These are phyloP conservation scores for Trichoderma asperelloides DNA, from an alignment of 495 filamentous ascomycete genomes.

Conservation along the genomic window DNA sequence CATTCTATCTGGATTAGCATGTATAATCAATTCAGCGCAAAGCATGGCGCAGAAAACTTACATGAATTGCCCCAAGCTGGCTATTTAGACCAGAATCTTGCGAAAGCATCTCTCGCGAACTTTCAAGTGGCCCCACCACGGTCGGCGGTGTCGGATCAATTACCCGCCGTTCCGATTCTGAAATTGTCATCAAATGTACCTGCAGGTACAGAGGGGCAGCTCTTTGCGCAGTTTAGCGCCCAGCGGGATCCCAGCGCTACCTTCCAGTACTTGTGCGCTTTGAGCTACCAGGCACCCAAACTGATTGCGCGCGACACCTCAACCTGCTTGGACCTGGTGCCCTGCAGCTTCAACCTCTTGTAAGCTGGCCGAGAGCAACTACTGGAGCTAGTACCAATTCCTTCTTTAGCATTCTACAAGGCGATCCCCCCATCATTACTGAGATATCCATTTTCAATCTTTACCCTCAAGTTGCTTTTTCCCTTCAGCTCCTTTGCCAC, in stretches of 20 bases:
- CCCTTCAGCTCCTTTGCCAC: background rate
- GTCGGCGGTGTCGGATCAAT: background rate
- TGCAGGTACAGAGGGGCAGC: background rate
- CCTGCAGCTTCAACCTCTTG: constrained; percentile 7
- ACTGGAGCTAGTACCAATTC: background rate
- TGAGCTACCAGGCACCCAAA: constrained; percentile 2
- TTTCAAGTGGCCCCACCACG: background rate
- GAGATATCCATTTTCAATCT: background rate
- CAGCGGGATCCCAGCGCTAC: background rate
- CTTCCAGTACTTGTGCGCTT: background rate
- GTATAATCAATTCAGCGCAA: background rate
- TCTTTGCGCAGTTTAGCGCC: background rate
- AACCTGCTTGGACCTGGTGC: background rate
- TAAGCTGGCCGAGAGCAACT: constrained; percentile 2
- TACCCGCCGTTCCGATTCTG: background rate
- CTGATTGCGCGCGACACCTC: constrained; percentile 7
- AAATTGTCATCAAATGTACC: constrained; percentile 2
- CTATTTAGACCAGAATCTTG: background rate
- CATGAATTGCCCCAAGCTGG: background rate
- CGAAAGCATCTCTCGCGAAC: background rate
- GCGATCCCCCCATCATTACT: background rate
- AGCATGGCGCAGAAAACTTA: background rate
- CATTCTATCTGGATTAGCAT: background rate
- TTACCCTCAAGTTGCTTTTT: background rate
- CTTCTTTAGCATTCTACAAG: background rate